These are phyloP conservation scores for Pestalotiopsis sp. DNA, from an alignment of 2,329 filamentous ascomycete species.

Conservation along the genomic window DNA sequence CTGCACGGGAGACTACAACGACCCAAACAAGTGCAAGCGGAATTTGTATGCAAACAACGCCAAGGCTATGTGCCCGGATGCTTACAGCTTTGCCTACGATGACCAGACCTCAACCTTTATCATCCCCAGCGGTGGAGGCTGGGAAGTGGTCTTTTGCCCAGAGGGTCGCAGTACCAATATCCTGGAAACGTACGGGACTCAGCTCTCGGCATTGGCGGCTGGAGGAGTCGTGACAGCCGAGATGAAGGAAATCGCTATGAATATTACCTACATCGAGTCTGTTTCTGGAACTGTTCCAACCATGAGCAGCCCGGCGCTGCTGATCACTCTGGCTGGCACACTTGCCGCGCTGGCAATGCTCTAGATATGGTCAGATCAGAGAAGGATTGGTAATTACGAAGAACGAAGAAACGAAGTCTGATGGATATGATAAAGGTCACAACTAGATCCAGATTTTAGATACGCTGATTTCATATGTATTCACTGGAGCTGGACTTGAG, in stretches of 20 bases:
- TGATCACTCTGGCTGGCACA: background rate
- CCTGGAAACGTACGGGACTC: constrained; percentile 47
- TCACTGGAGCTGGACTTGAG: background rate
- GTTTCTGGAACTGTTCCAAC: background rate
- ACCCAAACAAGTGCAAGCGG: constrained; percentile 62
- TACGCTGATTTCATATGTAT: background rate
- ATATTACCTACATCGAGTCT: constrained; percentile 35
- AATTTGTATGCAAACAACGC: constrained; percentile 68
- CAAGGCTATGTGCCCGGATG: constrained; percentile 79
- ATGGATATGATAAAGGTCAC: background rate
- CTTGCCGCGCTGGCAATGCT: background rate
- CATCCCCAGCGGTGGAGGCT: constrained; percentile 68
- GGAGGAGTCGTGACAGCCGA: constrained; percentile 38
- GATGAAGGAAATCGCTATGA: constrained; percentile 32
- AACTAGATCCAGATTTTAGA: background rate
- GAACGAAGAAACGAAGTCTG: constrained; percentile 3
- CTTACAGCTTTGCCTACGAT: constrained; percentile 75
- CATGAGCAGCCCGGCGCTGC: constrained; percentile 13
- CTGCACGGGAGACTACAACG: constrained; percentile 70
- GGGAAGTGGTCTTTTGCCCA: constrained; percentile 79
- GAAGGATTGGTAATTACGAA: background rate
- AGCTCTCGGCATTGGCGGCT: constrained; percentile 48
- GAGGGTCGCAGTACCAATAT: constrained; percentile 60
- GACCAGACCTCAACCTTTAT: constrained; percentile 61
- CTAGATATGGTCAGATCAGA: background rate